Evolutionary conservation across 2,329 filamentous ascomycete genomes (phyloP), one percentile per base, ranked within the genome.

Genomic region (Diaporthe batatas): DNA sequence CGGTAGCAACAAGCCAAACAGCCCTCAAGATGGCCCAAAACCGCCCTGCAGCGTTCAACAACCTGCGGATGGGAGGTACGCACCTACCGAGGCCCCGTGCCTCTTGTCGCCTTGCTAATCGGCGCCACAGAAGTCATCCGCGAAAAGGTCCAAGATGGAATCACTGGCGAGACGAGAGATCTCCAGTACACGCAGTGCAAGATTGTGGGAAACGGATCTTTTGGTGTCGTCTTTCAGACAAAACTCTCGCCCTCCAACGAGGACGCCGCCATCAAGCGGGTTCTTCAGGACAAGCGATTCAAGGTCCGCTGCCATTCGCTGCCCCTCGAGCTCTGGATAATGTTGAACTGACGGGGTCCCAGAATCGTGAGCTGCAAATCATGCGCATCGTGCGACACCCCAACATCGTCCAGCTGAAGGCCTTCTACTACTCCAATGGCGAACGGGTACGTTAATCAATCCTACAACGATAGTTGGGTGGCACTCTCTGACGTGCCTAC

Each of bases 141-240:
- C 83, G 96, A 99, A 86, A 98, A 98, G 87, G 96, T 99, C 77
- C 96, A 99, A 84, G 96, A 99, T 88, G 96, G 96, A 82, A 88
- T 98, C 77, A 99, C 96, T 18, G 96, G 96, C 79, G 96, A 99
- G 84, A 97, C 95, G 79, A 93, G 94, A 83, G 96, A 99, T 80
- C 91, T 99, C 85, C 94, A 97, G 83, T 99, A 99, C 84, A 98
- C 96, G 72, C 96, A 98, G 83, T 98, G 96, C 88, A 99, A 99
- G 87, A 98, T 99, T 80, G 96, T 99, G 64, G 96, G 96, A 83
- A 99, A 99, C 86, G 96, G 96, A 78, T 98, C 96, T 47, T 99
- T 99, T 79, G 96, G 96, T 77, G 96, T 99, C 67, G 96, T 99
- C 76, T 99, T 99, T 84, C 96, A 99, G 87, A 99, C 96, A 72